These are phyloP conservation scores for Euclidium syriacum DNA, from an alignment of 345 rosid species.

Conservation along the genomic window DNA sequence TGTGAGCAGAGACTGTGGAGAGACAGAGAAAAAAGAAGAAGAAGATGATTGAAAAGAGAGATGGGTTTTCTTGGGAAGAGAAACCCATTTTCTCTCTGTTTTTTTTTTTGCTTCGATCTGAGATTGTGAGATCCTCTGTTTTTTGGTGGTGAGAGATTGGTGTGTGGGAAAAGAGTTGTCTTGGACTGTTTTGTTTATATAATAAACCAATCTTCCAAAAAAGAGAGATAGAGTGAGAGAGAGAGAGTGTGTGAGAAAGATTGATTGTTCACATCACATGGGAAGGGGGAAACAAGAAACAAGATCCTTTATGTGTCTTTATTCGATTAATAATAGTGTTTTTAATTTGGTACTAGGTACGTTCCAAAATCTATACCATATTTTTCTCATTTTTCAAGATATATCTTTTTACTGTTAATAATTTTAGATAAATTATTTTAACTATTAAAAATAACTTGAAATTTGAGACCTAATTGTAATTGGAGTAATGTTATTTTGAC, in stretches of 20 bases:
- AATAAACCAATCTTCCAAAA: neutral
- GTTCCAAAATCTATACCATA: neutral
- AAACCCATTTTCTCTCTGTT: slow-evolving; percentile 25
- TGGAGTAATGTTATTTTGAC: neutral
- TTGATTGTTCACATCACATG: slow-evolving; percentile 30
- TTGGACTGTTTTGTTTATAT: slow-evolving; percentile 22
- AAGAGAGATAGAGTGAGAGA: slow-evolving; percentile 11
- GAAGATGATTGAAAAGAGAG: slow-evolving; percentile 14
- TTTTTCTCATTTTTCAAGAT: neutral
- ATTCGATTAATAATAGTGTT: neutral
- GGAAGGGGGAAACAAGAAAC: slow-evolving; percentile 24
- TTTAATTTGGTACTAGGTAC: slow-evolving; percentile 16
- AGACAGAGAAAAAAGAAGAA: slow-evolving; percentile 15
- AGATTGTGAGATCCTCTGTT: slow-evolving; percentile 19
- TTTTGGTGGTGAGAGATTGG: slow-evolving; percentile 9
- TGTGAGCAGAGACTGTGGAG: slow-evolving; percentile 21
- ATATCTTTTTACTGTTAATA: neutral
- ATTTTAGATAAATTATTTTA: neutral
- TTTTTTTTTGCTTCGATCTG: slow-evolving; percentile 26
- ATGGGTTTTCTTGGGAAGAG: slow-evolving; percentile 23
- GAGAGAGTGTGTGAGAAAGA: neutral
- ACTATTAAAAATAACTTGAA: neutral
- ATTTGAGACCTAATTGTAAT: neutral
- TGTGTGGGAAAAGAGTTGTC: slow-evolving; percentile 20
- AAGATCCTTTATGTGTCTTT: slow-evolving; percentile 23